Conservation (phyloP, 768 basidiomycete species). For the Crepidotus variabilis region DNA sequence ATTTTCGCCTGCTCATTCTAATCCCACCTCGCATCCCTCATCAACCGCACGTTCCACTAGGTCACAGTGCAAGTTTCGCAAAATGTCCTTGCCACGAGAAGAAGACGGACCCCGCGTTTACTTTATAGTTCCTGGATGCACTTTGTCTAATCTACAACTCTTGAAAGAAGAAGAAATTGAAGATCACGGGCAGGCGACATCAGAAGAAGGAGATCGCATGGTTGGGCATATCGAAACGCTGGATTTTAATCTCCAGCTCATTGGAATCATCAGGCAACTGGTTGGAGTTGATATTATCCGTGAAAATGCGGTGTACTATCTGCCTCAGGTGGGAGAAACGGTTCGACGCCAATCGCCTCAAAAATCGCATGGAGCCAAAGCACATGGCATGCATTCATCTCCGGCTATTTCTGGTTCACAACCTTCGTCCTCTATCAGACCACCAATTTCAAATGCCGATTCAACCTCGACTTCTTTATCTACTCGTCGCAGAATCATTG, state of each 20-base stretch:
- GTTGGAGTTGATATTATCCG: slow-evolving; percentile 63
- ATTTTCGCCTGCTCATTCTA: slow-evolving; percentile 3
- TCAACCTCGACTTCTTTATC: slow-evolving; percentile 27
- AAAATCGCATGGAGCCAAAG: slow-evolving; percentile 7
- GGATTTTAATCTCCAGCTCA: slow-evolving; percentile 47
- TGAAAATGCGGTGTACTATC: slow-evolving; percentile 63
- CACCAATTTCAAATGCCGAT: slow-evolving; percentile 23
- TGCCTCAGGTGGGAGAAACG: slow-evolving; percentile 49
- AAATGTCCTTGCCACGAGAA: slow-evolving; percentile 57
- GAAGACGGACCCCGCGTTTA: slow-evolving; percentile 49
- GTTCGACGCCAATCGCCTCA: slow-evolving; percentile 17
- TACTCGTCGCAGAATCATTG: slow-evolving; percentile 13
- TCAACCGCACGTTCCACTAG: slow-evolving; percentile 51
- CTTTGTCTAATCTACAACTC: slow-evolving; percentile 51
- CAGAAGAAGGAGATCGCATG: slow-evolving; percentile 44
- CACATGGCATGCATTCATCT: too few relatives aligned
- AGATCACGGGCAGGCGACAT: slow-evolving; percentile 56
- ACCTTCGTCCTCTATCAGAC: slow-evolving; percentile 14
- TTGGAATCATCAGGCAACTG: slow-evolving; percentile 54
- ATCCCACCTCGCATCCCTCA: slow-evolving; percentile 16
- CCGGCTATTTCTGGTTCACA: slow-evolving; percentile 21
- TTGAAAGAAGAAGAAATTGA: slow-evolving; percentile 58
- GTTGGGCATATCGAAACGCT: slow-evolving; percentile 46
- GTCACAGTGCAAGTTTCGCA: slow-evolving; percentile 68
- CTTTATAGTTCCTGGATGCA: slow-evolving; percentile 70